Base-by-base conservation (phyloP, 1,139 yeast genomes). In the Suhomyces yuchorum region DNA sequence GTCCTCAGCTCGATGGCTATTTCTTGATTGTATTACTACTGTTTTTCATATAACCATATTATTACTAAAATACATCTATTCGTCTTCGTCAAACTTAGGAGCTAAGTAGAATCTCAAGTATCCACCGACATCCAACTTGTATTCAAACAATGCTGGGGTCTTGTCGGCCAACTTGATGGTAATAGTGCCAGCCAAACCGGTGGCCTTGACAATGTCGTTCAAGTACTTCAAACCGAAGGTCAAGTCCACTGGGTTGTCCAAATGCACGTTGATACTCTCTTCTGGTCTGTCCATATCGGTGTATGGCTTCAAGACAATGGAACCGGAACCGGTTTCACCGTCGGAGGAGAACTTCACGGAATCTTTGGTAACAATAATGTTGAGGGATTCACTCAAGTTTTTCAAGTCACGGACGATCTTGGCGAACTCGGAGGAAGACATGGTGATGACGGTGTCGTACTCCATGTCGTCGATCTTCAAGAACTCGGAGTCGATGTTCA, bases 401-500 rank as follows among this genome's bases (percentile, higher is more conserved):
- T 82, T 81, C 74, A 93, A 79, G 67, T 93, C 99, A 61, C 96
- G 84, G 53, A 92, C 89, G 58, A 89, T 85, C 68, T 92, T 90
- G 63, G 95, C 84, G 69, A 93, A 90, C 61, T 93, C 98, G 30
- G 79, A 59, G 33, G 97, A 78, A 51, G 98, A 97, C 89, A 93
- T 82, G 53, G 87, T 84, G 58, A 93, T 80, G 54, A 88, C 85
- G 44, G 96, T 84, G 63, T 89, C 95, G 68, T 88, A 88, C 55
- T 90, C 96, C 82, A 91, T 85, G 59, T 91, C 98, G 59, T 96
- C 99, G 65, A 93, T 89, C 61, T 89, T 86, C 63, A 93, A 81
- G 73, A 89, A 90, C 65, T 93, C 98, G 54, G 96, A 89, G 66
- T 93, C 99, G 60, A 93, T 90, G 65, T 93, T 96, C 97, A 93